A percentile compares a stretch with the other conserved stretches of the same genome.
These are phyloP conservation scores for Phytophthora tentaculata DNA, from an alignment of 352 stramenopile genomes.

Conservation along the genomic window DNA sequence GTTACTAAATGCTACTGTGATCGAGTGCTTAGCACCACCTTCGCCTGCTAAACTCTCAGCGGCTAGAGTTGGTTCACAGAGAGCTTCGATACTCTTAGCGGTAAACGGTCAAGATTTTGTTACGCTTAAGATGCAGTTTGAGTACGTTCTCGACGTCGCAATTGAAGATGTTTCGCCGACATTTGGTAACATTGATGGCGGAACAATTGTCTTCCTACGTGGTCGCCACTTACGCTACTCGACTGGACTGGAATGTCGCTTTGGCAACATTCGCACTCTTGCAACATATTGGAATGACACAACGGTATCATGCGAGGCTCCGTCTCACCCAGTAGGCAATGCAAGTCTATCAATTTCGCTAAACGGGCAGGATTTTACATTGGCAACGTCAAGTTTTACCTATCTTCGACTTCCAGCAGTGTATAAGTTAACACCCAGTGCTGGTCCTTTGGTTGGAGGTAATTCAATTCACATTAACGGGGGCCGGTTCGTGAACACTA, in stretches of 20 bases:
- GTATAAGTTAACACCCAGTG: constrained; percentile 48
- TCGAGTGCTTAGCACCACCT: constrained; percentile 46
- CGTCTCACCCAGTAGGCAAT: constrained; percentile 35
- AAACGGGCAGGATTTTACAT: constrained; percentile 74
- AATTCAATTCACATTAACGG: constrained; percentile 48
- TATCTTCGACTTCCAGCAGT: constrained; percentile 58
- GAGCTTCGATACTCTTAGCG: constrained; percentile 65
- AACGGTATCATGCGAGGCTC: constrained; percentile 62
- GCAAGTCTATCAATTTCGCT: constrained; percentile 56
- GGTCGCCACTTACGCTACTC: constrained; percentile 77
- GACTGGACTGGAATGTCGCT: constrained; percentile 56
- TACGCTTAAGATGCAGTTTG: constrained; percentile 49
- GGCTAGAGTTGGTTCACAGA: constrained; percentile 22
- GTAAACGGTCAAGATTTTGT: constrained; percentile 82
- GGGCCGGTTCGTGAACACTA: constrained; percentile 29
- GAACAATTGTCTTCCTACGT: constrained; percentile 56
- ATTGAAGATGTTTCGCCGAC: constrained; percentile 54
- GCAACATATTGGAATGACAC: constrained; percentile 71
- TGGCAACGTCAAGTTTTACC: constrained; percentile 38
- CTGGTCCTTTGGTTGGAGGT: constrained; percentile 37
- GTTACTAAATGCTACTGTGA: constrained; percentile 39
- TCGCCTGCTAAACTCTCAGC: constrained; percentile 29
- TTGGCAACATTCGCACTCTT: constrained; percentile 44
- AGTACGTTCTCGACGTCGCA: constrained; percentile 56
- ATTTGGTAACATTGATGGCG: constrained; percentile 53